These are phyloP conservation scores for Carpinus fangiana DNA, from an alignment of 306 rosid species.

Conservation along the genomic window DNA sequence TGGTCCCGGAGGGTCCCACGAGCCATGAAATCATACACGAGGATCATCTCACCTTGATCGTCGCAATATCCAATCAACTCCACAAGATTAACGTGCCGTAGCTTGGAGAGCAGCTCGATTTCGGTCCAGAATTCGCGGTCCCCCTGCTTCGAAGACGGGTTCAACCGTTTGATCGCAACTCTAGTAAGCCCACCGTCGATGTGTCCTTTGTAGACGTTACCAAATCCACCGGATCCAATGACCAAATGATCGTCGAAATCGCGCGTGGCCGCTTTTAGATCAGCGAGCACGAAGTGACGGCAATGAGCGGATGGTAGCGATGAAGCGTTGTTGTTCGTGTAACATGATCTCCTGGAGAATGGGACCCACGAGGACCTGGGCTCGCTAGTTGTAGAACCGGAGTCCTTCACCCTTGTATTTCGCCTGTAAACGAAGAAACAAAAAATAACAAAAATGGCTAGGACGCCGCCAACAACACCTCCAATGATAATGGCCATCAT, in stretches of 20 bases:
- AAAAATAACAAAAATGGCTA: background rate
- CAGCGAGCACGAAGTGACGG: constrained; percentile 28
- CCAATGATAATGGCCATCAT: background rate
- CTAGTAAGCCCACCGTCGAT: background rate
- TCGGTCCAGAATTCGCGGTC: constrained; percentile 26
- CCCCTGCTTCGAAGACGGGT: constrained; percentile 28
- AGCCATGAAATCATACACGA: constrained; percentile 29
- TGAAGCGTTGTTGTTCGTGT: constrained; percentile 3
- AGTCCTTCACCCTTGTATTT: background rate
- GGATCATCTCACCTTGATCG: constrained; percentile 22
- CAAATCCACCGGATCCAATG: constrained; percentile 31
- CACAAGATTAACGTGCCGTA: constrained; percentile 23
- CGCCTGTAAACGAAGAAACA: background rate
- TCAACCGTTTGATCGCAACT: constrained; percentile 29
- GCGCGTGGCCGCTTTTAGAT: constrained; percentile 24
- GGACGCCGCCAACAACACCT: background rate
- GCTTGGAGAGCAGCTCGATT: constrained; percentile 25
- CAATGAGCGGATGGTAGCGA: constrained; percentile 1
- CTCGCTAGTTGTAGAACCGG: background rate
- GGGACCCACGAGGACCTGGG: background rate
- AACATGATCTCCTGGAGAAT: background rate
- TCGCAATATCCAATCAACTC: constrained; percentile 24
- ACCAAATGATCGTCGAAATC: constrained; percentile 9
- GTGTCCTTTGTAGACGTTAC: constrained; percentile 19
- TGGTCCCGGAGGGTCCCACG: constrained; percentile 16